phyloP scores from a whole-genome alignment of 2,329 filamentous ascomycete genomes.

The Trichoderma simmonsii region DNA sequence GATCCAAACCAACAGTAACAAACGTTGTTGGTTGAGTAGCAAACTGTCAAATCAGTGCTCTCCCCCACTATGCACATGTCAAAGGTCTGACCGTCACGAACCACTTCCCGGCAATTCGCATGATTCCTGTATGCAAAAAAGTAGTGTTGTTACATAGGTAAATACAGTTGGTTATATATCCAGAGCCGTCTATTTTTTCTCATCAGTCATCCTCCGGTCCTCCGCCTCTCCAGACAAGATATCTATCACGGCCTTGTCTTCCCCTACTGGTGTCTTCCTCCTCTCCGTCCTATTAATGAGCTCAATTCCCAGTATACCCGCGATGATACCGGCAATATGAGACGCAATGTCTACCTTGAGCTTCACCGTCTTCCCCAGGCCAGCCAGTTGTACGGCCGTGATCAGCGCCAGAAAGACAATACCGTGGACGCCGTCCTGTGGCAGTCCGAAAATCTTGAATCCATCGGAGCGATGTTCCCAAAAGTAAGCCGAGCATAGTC shows the following conservation, averaged over 20 bases:
- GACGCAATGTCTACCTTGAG: constrained; percentile 50
- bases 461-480: constrained; percentile 55
- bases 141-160: neutral
- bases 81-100: neutral
- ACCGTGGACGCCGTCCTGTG: constrained; percentile 55
- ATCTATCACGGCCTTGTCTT: constrained; percentile 21
- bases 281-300: constrained; percentile 27
- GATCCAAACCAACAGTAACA: neutral
- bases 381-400: constrained; percentile 49
- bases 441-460: constrained; percentile 56
- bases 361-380: constrained; percentile 41
- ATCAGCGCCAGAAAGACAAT: constrained; percentile 52
- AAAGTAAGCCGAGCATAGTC: constrained; percentile 60
- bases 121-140: neutral
- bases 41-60: neutral
- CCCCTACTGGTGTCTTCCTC: constrained; percentile 6
- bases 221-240: constrained; percentile 15
- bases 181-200: neutral
- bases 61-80: neutral
- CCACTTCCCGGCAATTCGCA: neutral
- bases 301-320: constrained; percentile 44
- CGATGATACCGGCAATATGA: constrained; percentile 50
- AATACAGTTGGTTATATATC: neutral
- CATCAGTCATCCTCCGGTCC: neutral
- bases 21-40: neutral